Percentiles rank a stretch among this genome's conserved stretches.
Conservation (phyloP, 495 filamentous ascomycete genomes). For the Tuber microsphaerosporum region DNA sequence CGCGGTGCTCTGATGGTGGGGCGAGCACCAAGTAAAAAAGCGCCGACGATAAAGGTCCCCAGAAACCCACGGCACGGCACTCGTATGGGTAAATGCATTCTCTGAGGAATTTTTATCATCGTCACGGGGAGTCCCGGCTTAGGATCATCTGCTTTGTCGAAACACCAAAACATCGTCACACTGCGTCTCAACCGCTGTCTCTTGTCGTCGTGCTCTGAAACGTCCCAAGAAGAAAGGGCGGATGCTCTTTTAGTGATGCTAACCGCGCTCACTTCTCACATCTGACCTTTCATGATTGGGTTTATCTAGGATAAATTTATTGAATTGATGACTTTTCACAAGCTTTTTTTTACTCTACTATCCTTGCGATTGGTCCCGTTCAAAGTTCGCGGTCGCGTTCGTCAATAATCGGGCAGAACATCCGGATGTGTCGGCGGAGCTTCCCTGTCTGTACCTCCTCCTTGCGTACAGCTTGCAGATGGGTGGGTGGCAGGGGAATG, state of each 20-base stretch:
- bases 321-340: slow-evolving; percentile 7
- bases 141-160: background rate
- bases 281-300: slow-evolving; percentile 13
- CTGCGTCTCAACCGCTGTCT: background rate
- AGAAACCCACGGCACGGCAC: background rate
- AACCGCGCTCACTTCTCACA: slow-evolving; percentile 31
- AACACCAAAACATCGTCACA: background rate
- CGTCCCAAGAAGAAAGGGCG: slow-evolving; percentile 8
- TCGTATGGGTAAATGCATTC: background rate
- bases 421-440: slow-evolving; percentile 16
- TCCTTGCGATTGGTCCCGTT: slow-evolving; percentile 9
- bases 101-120: background rate
- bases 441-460: slow-evolving; percentile 8
- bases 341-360: background rate
- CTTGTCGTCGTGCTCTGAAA: slow-evolving; percentile 10
- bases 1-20: background rate
- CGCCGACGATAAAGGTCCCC: background rate
- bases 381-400: slow-evolving; percentile 5
- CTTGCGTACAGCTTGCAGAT: slow-evolving; percentile 13
- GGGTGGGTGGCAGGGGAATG: slow-evolving; percentile 22
- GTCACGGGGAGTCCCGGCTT: background rate
- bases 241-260: slow-evolving; percentile 8
- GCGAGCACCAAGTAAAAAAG: background rate
- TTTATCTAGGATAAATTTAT: too few species aligned
- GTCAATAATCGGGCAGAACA: slow-evolving; percentile 15